Conservation (phyloP, 179 eudicot species). For the Gypsophila paniculata region DNA sequence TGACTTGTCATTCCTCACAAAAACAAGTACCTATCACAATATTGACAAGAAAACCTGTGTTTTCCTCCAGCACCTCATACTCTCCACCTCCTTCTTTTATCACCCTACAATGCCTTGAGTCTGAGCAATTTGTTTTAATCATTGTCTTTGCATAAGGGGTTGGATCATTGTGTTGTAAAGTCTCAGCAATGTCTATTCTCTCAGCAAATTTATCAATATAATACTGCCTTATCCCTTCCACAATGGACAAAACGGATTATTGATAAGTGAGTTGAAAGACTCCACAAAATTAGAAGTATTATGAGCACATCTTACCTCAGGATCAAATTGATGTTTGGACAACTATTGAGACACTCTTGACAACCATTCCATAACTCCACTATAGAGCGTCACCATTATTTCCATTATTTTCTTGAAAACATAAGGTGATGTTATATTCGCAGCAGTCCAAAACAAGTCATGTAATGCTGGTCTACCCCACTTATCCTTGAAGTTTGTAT, state of each 20-base stretch:
- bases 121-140: not conserved
- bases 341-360: not conserved
- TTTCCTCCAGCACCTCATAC: not conserved
- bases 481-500: not conserved
- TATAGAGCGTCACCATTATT: not conserved
- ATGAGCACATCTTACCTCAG: not conserved
- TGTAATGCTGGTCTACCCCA: not conserved
- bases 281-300: conserved; percentile 14
- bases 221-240: conserved; percentile 5
- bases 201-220: conserved; percentile 3
- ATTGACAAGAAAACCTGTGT: not conserved
- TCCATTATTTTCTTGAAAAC: not conserved
- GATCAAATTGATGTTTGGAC: not conserved
- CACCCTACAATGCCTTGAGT: not conserved
- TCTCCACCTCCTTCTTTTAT: not conserved
- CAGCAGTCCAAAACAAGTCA: not conserved
- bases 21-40: not conserved
- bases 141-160: not conserved
- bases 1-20: not conserved
- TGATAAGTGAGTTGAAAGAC: not conserved
- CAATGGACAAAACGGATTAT: not conserved
- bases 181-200: not conserved
- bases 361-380: not conserved
- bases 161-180: not conserved
- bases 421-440: not conserved